These are phyloP conservation scores for Wickerhamomyces queroliae DNA, from an alignment of 805 yeast species.

Conservation along the genomic window DNA sequence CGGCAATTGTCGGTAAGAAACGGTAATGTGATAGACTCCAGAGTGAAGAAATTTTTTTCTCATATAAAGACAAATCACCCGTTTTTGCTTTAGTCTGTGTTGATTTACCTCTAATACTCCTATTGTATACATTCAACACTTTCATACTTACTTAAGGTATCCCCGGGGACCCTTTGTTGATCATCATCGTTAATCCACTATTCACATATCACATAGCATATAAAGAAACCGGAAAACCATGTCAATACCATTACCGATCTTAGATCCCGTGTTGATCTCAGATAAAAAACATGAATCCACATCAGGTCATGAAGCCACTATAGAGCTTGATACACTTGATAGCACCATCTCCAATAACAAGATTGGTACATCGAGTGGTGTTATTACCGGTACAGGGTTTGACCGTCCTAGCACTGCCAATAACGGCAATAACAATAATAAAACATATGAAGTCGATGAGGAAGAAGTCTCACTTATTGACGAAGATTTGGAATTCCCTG, in stretches of 20 bases:
- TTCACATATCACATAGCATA: no score
- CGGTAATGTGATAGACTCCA: no score
- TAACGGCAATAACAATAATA: background rate
- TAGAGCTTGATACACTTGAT: background rate
- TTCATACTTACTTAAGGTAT: no score
- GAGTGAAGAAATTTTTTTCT: no score
- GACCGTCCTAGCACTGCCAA: background rate
- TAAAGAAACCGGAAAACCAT: no score
- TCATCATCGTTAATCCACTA: no score
- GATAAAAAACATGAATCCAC: background rate
- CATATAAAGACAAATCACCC: no score
- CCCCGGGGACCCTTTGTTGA: no score
- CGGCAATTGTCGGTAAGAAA: no score
- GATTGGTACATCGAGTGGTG: background rate
- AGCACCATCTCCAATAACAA: background rate
- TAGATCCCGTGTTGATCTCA: background rate
- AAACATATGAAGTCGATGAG: slow-evolving; percentile 1
- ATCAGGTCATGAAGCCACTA: background rate
- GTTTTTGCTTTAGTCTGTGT: no score
- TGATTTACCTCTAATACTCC: no score
- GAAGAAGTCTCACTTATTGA: slow-evolving; percentile 17
- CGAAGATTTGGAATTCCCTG: slow-evolving; percentile 36
- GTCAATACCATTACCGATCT: background rate
- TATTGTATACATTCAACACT: no score
- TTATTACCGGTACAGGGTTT: background rate